Conservation (phyloP, 805 yeast genomes). For the Maudiozyma bulderi region DNA sequence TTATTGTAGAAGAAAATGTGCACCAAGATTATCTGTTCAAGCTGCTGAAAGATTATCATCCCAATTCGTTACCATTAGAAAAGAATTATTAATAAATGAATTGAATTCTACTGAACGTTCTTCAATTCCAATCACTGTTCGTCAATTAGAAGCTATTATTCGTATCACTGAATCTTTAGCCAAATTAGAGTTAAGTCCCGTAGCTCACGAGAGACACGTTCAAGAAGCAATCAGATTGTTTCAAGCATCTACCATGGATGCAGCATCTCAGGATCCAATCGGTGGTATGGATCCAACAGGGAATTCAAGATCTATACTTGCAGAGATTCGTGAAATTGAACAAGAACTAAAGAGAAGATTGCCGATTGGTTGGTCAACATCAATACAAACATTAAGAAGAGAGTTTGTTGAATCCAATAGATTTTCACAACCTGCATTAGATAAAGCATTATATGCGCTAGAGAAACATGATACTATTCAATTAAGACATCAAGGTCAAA, state of each 20-base stretch:
- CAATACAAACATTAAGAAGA: slow-evolving; percentile 69
- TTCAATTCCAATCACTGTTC: slow-evolving; percentile 91
- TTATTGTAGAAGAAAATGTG: slow-evolving; percentile 82
- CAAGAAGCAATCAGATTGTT: slow-evolving; percentile 91
- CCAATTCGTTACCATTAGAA: slow-evolving; percentile 85
- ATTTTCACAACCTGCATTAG: slow-evolving; percentile 62
- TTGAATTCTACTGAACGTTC: slow-evolving; percentile 77
- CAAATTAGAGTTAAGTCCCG: slow-evolving; percentile 69
- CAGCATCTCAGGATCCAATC: slow-evolving; percentile 49
- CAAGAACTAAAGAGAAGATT: slow-evolving; percentile 78
- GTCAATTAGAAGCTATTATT: slow-evolving; percentile 94
- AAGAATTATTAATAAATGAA: slow-evolving; percentile 73
- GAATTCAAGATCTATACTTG: slow-evolving; percentile 47
- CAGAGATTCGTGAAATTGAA: slow-evolving; percentile 72
- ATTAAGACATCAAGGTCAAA: slow-evolving; percentile 78
- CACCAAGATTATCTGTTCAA: slow-evolving; percentile 81
- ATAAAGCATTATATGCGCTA: slow-evolving; percentile 68
- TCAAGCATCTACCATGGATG: slow-evolving; percentile 96
- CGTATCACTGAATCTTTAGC: slow-evolving; percentile 94
- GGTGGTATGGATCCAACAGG: slow-evolving; percentile 41
- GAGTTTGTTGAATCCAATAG: slow-evolving; percentile 67
- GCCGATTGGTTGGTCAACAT: slow-evolving; percentile 94
- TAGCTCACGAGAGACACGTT: slow-evolving; percentile 83
- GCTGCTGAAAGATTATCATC: slow-evolving; percentile 87
- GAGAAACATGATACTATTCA: slow-evolving; percentile 84